Base-by-base conservation (phyloP, 805 yeast species). In the Saccharomyces mikatae region DNA sequence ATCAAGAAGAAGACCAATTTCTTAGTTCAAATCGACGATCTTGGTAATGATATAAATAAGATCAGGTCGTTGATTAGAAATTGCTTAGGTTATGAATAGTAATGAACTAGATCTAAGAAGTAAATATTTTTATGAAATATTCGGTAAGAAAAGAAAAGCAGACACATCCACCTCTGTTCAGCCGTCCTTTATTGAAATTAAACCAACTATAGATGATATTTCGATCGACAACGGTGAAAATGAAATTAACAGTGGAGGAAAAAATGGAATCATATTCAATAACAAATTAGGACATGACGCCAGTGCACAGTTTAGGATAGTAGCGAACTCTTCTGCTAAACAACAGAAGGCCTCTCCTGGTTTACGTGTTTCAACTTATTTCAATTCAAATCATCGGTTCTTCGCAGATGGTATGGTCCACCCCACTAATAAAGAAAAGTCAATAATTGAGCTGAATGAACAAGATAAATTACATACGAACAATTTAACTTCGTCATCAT, bases 61-160 rank as follows among this genome's bases (percentile, higher is more conserved):
- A 17, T 3, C 44, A 36, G 8, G 24, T 21, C 22, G 6, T 36
- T 17, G 24, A 17, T 31, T 17, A n/a, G 4, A 17, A 36, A 17
- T 36, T 36, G 44, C 24, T 36, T 17, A 36, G 44, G 44, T 36
- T 36, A 36, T 36, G 44, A 36, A 36, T 36, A 36, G 24, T 36
- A 36, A 36, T 36, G 46, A 29, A 21, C 30, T 26, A 6, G 49
- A 22, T 47, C 55, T 52, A 41, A 53, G 55, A 46, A 17, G 31
- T 3, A n/a, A 28, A 6, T 28, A 50, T 22, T 53, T 53, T 29
- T 50, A 47, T 24, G 55, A 53, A 17, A 53, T 53, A 10, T 53
- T 53, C 46, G 36, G 31, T 30, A 48, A 32, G 22, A 47, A 36
- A 36, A 46, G 55, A 50, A 52, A 24, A 46, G 17, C 44, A 21